Conservation (phyloP, 2,329 filamentous ascomycete genomes). For the Ceratocystis papillata region DNA sequence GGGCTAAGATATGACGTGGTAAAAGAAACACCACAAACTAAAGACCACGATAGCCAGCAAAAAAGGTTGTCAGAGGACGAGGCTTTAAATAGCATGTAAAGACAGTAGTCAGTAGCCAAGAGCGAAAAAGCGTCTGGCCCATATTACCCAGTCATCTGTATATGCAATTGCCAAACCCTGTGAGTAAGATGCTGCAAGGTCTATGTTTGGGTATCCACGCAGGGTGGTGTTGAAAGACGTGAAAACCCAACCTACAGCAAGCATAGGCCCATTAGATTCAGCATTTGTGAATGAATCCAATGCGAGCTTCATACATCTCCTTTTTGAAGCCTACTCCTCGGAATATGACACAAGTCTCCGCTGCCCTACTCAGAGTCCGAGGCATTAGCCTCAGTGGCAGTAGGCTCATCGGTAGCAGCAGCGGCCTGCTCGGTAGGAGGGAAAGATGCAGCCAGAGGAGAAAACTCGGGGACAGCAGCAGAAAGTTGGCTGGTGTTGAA, state of each 20-base stretch:
- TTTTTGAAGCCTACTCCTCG: background rate
- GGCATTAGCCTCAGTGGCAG: background rate
- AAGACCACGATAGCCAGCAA: slow-evolving; percentile 2
- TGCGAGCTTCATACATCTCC: background rate
- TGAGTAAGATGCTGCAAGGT: background rate
- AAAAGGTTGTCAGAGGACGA: background rate
- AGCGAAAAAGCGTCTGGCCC: background rate
- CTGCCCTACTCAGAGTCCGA: slow-evolving; percentile 1
- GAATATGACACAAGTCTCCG: background rate
- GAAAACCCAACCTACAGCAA: background rate
- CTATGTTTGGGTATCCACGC: background rate
- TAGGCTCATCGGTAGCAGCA: background rate
- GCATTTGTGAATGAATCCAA: background rate
- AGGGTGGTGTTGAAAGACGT: background rate
- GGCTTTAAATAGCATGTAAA: background rate
- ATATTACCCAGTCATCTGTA: background rate
- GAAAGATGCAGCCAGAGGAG: slow-evolving; percentile 27
- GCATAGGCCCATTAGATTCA: background rate
- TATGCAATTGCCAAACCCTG: background rate
- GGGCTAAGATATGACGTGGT: background rate
- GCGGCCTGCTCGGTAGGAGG: slow-evolving; percentile 2
- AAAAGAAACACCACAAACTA: slow-evolving; percentile 1
- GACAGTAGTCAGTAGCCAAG: background rate
- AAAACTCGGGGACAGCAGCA: slow-evolving; percentile 35
- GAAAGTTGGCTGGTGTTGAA: slow-evolving; percentile 32